phyloP scores from a whole-genome alignment of 1,139 yeast genomes.

The Kazachstania sp. region DNA sequence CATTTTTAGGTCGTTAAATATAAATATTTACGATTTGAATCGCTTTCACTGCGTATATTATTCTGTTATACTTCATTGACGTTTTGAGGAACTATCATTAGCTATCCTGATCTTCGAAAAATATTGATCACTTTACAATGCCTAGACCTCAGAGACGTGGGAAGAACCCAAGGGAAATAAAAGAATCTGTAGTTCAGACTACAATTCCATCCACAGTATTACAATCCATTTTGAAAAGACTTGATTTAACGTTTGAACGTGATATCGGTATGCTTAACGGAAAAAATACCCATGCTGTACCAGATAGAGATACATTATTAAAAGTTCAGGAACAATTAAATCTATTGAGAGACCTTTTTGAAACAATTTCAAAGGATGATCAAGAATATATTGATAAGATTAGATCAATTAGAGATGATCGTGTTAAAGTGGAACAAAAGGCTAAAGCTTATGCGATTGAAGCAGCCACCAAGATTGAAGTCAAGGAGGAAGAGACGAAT shows the following conservation, averaged over 20 bases:
- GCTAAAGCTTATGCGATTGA: conserved; percentile 2
- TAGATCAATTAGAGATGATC: conserved; percentile 13
- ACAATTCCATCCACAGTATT: conserved; percentile 33
- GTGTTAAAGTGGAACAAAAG: conserved; percentile 2
- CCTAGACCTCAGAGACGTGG: conserved; percentile 20
- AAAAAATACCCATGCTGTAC: conserved; percentile 41
- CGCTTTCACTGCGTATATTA: no score
- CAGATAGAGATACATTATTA: conserved; percentile 39
- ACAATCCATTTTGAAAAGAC: conserved; percentile 44
- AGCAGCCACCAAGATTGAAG: neutral
- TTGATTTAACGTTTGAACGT: conserved; percentile 49
- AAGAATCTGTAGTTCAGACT: conserved; percentile 14
- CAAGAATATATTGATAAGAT: conserved; percentile 23
- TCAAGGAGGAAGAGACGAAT: neutral
- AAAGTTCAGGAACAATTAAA: conserved; percentile 42
- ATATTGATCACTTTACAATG: conserved; percentile 7
- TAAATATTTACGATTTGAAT: no score
- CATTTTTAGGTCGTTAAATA: no score
- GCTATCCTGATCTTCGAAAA: no score
- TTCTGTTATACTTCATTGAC: no score
- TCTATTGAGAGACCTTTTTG: conserved; percentile 43
- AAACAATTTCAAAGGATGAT: conserved; percentile 41
- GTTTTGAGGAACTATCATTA: no score
- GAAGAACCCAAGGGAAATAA: conserved; percentile 16
- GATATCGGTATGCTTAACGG: conserved; percentile 57